Conservation (phyloP, 1,139 yeast genomes). For the Saccharomyces hybrid region DNA sequence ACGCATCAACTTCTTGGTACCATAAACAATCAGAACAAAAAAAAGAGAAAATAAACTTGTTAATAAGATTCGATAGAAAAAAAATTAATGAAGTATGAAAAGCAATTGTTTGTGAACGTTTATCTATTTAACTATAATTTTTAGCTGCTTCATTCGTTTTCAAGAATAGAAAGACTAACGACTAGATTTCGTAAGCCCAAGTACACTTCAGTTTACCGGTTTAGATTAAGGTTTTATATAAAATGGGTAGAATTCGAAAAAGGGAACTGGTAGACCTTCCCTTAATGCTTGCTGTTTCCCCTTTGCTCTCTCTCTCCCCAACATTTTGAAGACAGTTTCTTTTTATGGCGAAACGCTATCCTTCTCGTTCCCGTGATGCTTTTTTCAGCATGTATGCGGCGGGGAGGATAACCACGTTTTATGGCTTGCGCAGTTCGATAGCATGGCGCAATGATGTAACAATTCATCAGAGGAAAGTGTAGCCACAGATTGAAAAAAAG, state of each 20-base stretch:
- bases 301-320: background rate
- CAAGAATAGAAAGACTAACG: background rate
- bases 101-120: background rate
- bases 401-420: background rate
- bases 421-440: background rate
- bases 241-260: background rate
- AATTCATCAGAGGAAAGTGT: background rate
- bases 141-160: background rate
- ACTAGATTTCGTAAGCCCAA: background rate
- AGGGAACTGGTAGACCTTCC: background rate
- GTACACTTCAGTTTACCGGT: background rate
- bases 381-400: background rate
- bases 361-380: background rate
- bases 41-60: background rate
- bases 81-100: background rate
- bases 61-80: background rate
- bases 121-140: background rate
- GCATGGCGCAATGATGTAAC: background rate
- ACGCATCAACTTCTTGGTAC: background rate
- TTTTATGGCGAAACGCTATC: background rate
- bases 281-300: background rate
- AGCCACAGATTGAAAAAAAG: background rate
- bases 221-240: background rate
- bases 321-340: background rate
- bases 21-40: background rate